Base-by-base conservation (phyloP, 257 asterid species). In the Solanum etuberosum region DNA sequence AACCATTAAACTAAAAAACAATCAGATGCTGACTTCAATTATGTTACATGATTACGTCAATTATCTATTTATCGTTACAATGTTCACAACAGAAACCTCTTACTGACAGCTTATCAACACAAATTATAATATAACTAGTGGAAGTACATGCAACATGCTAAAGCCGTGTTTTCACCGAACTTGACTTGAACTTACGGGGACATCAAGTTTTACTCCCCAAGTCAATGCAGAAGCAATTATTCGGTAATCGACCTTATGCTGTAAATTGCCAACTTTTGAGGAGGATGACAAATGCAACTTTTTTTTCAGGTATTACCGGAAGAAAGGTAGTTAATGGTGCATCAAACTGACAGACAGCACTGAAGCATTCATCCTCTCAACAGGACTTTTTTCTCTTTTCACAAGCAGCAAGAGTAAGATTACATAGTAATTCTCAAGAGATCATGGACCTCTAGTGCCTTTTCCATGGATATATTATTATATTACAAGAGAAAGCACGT, bases 101-200 rank as follows among this genome's bases (percentile, higher is more conserved):
- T 15, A 78, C 61, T 0, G 0, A 42, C 2, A 77, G 37, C 84
- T 42, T 42, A 0, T 16, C 46, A 72, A 35, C 80, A 72, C 48
- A 72, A 9, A 34, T 70, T 72, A 35, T 0, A 71, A 71, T 71
- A 34, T 0, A 16, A 15, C 27, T 71, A 38, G 83, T n/a, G 83
- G 83, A 0, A 76, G 83, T n/a, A 11, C 3, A 42, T 9, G 37
- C 16, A 77, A 42, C 37, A 80, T 9, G 40, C 0, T 16, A 29
- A 16, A 46, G 7, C 0, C 0, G 18, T 0, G 0, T 27, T 78
- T 0, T 46, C 5, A 27, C 27, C 0, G 10, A 43, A 80, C 25
- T 16, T 80, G 67, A 80, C n/a, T 43, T 78, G 84, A 78, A 78
- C 38, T 25, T 7, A 43, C 2, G 13, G 15, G 65, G 65, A 8